A percentile compares a stretch with the other conserved stretches of the same genome.
Conservation (phyloP, 306 rosid genomes). For the Acmispon strigosus region DNA sequence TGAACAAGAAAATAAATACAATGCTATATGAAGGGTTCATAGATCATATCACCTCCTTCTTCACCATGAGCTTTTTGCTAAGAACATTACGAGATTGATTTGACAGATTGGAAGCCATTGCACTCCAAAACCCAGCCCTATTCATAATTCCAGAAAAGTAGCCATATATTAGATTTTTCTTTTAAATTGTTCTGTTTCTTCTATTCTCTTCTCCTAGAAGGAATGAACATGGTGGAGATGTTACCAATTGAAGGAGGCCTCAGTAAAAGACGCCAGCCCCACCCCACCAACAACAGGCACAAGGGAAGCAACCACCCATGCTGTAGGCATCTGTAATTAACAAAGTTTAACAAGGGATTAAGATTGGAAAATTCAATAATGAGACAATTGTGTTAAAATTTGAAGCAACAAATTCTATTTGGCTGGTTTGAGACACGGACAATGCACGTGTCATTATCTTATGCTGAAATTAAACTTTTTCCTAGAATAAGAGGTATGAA, state of each 20-base stretch:
- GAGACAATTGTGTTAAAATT: neutral
- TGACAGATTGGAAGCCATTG: slow-evolving; percentile 96
- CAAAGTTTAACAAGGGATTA: neutral
- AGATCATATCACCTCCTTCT: slow-evolving; percentile 48
- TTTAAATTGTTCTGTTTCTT: neutral
- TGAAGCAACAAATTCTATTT: neutral
- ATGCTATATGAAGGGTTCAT: neutral
- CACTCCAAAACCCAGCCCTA: slow-evolving; percentile 96
- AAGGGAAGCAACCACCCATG: slow-evolving; percentile 80
- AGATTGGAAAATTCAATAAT: neutral
- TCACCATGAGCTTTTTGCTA: slow-evolving; percentile 93
- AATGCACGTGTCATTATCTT: too few relatives aligned
- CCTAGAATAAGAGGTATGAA: too few relatives aligned
- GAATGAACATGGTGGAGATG: neutral
- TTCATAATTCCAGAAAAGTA: slow-evolving; percentile 13
- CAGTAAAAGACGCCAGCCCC: slow-evolving; percentile 79
- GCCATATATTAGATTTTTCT: neutral
- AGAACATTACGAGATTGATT: slow-evolving; percentile 97
- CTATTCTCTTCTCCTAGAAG: neutral
- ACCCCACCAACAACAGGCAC: slow-evolving; percentile 91
- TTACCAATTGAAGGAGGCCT: slow-evolving; percentile 92
- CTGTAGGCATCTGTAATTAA: slow-evolving; percentile 51
- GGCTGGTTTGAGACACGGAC: too few relatives aligned
- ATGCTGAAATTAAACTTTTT: too few relatives aligned
- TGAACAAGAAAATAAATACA: neutral